These are phyloP conservation scores for Phascolomyces articulosus DNA, from an alignment of 371 early-diverging fungal genomes.

Conservation along the genomic window DNA sequence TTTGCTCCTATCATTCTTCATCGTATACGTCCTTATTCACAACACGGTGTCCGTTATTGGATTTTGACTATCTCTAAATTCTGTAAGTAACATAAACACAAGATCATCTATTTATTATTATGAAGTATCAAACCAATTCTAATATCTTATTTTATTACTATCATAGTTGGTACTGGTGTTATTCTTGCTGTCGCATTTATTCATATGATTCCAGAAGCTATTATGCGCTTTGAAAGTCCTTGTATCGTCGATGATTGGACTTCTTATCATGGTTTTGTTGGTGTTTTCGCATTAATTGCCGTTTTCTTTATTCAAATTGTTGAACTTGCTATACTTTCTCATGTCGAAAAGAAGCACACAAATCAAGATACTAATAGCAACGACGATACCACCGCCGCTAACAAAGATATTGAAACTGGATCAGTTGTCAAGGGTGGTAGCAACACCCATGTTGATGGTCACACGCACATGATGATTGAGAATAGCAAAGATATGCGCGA, in stretches of 20 bases:
- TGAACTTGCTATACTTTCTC: conserved; percentile 34
- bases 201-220: conserved; percentile 64
- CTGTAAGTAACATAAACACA: conserved; percentile 46
- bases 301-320: conserved; percentile 42
- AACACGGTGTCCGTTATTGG: conserved; percentile 35
- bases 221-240: conserved; percentile 35
- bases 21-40: conserved; percentile 34
- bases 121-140: too few species aligned
- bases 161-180: conserved; percentile 81
- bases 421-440: conserved; percentile 1
- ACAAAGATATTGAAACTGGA: conserved; percentile 7
- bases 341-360: conserved; percentile 20
- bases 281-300: conserved; percentile 45
- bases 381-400: neutral
- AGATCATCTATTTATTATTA: too few species aligned
- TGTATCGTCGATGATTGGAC: conserved; percentile 43
- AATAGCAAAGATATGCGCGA: conserved; percentile 6
- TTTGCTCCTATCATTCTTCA: conserved; percentile 47
- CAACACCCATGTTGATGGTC: neutral
- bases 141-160: too few species aligned
- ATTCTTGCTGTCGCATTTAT: conserved; percentile 82
- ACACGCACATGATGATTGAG: neutral
- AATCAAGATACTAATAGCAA: neutral
- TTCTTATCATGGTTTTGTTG: conserved; percentile 39
- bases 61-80: conserved; percentile 45